phyloP scores from a whole-genome alignment of 768 basidiomycete genomes.

The Suillus americanus region DNA sequence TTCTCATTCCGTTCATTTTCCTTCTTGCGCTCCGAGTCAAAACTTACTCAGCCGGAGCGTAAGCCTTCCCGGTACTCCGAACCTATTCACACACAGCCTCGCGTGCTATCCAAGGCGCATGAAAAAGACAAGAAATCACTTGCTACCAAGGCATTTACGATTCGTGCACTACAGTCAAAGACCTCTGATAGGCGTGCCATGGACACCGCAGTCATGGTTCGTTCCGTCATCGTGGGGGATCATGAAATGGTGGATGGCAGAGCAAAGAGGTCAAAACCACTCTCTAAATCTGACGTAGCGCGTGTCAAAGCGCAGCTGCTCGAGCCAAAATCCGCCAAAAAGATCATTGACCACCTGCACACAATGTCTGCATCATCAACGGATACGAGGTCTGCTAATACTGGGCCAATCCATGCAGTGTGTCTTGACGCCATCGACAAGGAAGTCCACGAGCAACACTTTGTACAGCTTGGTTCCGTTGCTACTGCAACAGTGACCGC shows the following conservation, averaged over 20 bases:
- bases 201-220: slow-evolving; percentile 61
- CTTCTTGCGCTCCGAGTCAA: slow-evolving; percentile 38
- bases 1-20: slow-evolving; percentile 49
- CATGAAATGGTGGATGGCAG: slow-evolving; percentile 32
- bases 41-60: slow-evolving; percentile 30
- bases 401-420: slow-evolving; percentile 72
- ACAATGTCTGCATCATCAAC: slow-evolving; percentile 42
- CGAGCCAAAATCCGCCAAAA: slow-evolving; percentile 65
- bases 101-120: slow-evolving; percentile 33
- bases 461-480: slow-evolving; percentile 50
- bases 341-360: slow-evolving; percentile 70
- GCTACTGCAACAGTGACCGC: slow-evolving; percentile 50
- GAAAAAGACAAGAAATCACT: slow-evolving; percentile 42
- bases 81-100: slow-evolving; percentile 14
- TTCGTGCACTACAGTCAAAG: slow-evolving; percentile 28
- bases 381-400: slow-evolving; percentile 14
- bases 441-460: slow-evolving; percentile 61
- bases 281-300: slow-evolving; percentile 52
- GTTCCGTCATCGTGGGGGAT: slow-evolving; percentile 68
- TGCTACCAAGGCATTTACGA: slow-evolving; percentile 33
- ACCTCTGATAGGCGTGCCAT: slow-evolving; percentile 60
- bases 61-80: slow-evolving; percentile 20
- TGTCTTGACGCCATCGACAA: slow-evolving; percentile 64
- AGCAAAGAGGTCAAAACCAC: slow-evolving; percentile 36
- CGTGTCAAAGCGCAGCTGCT: slow-evolving; percentile 70